Evolutionary conservation across 2,329 filamentous ascomycete species (phyloP).

Genomic region (Fusarium longipes): DNA sequence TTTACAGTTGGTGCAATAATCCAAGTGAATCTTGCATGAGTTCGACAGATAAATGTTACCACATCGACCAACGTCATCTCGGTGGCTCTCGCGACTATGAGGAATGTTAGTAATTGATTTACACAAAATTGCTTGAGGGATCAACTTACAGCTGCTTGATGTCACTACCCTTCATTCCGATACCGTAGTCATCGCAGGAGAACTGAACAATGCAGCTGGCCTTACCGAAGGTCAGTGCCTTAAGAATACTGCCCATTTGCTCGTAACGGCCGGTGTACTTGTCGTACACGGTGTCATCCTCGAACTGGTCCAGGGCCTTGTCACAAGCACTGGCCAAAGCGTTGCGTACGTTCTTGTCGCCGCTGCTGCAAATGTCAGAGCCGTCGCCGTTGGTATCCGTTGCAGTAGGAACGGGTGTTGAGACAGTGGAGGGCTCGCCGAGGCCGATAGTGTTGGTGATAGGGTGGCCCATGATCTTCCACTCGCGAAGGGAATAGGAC

Average conservation of each 20-base stretch:
- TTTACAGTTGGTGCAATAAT: not conserved
- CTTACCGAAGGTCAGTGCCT: not conserved
- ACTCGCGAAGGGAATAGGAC: conserved; percentile 8
- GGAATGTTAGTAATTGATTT: not conserved
- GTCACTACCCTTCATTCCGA: conserved; percentile 21
- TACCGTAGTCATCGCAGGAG: conserved; percentile 17
- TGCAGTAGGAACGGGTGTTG: not conserved
- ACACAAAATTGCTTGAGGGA: accelerated
- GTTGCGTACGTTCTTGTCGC: conserved; percentile 1
- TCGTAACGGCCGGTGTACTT: conserved; percentile 3
- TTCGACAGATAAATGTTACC: conserved; percentile 17
- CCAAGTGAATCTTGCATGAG: conserved; percentile 18
- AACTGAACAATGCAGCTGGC: conserved; percentile 17
- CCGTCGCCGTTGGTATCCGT: conserved; percentile 8
- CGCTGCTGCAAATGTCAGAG: conserved; percentile 1
- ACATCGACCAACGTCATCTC: not conserved
- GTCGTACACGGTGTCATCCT: conserved; percentile 11
- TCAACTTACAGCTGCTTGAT: conserved; percentile 22
- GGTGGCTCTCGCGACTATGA: not conserved
- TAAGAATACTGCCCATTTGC: conserved; percentile 18
- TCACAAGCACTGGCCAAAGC: not conserved
- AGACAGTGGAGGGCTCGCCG: conserved; percentile 3
- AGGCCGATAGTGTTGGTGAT: conserved; percentile 11
- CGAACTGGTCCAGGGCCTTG: not conserved
- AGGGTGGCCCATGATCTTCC: conserved; percentile 7